Percentiles rank a stretch among this genome's conserved stretches.
Conservation (phyloP, 2,329 filamentous ascomycete species). For the Alternaria metachromatica region DNA sequence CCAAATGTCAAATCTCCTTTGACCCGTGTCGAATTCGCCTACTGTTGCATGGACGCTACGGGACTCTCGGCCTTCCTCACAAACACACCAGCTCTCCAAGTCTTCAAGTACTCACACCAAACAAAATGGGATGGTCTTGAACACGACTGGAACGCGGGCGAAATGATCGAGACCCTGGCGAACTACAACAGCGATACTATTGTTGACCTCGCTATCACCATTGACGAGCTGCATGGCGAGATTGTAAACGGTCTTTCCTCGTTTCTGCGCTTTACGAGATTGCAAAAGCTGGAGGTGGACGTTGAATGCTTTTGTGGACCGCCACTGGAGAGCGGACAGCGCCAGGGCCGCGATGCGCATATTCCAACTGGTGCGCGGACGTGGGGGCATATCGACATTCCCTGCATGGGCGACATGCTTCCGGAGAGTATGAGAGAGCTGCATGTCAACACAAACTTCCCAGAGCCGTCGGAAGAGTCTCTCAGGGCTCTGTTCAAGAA, state of each 20-base stretch:
- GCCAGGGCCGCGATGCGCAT: slow-evolving; percentile 23
- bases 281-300: slow-evolving; percentile 40
- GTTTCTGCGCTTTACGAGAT: slow-evolving; percentile 31
- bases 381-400: slow-evolving; percentile 42
- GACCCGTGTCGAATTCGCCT: slow-evolving; percentile 39
- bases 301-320: slow-evolving; percentile 42
- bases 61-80: slow-evolving; percentile 32
- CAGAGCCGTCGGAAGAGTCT: slow-evolving; percentile 26
- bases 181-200: slow-evolving; percentile 32
- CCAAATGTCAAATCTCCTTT: slow-evolving; percentile 28
- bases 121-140: slow-evolving; percentile 42
- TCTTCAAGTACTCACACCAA: slow-evolving; percentile 45
- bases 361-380: slow-evolving; percentile 26
- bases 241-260: slow-evolving; percentile 43
- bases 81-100: slow-evolving; percentile 32
- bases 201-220: slow-evolving; percentile 39
- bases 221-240: slow-evolving; percentile 40
- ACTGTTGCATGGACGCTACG: slow-evolving; percentile 41
- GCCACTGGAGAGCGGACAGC: slow-evolving; percentile 43
- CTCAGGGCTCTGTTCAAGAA: slow-evolving; percentile 40
- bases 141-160: slow-evolving; percentile 44
- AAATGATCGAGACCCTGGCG: slow-evolving; percentile 36
- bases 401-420: slow-evolving; percentile 45
- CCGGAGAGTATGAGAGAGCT: slow-evolving; percentile 36
- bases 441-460: slow-evolving; percentile 41